Evolutionary conservation across 2,329 filamentous ascomycete genomes (phyloP).

Genomic region (Coniochaeta sp.): DNA sequence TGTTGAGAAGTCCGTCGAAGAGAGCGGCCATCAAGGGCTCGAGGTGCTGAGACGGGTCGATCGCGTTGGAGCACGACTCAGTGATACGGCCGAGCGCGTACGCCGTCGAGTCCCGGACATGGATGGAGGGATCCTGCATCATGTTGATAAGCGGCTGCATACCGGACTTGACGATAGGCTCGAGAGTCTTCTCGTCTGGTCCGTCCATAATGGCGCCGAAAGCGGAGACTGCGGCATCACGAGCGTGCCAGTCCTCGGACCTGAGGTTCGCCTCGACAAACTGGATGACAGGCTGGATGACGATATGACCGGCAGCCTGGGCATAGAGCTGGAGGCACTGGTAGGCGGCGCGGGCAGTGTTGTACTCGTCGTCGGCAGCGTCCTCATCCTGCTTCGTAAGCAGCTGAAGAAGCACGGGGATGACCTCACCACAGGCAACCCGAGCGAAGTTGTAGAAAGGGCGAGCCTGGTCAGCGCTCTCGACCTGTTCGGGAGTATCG

Average conservation of each 20-base stretch:
- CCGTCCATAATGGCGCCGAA: conserved; percentile 99
- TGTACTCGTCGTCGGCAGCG: conserved; percentile 94
- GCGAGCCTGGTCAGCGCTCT: conserved; percentile 76
- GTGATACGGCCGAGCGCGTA: conserved; percentile 95
- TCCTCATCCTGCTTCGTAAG: conserved; percentile 98
- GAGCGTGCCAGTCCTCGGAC: conserved; percentile 86
- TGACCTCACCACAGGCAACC: conserved; percentile 87
- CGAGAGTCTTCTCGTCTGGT: conserved; percentile 84
- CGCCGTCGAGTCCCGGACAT: conserved; percentile 92
- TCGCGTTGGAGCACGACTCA: conserved; percentile 84
- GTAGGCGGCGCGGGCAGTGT: conserved; percentile 88
- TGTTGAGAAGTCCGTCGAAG: conserved; percentile 83
- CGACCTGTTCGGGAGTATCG: conserved; percentile 36
- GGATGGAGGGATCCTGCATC: conserved; percentile 86
- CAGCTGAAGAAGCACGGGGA: conserved; percentile 81
- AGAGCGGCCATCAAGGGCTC: conserved; percentile 80
- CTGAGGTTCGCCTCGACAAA: conserved; percentile 92
- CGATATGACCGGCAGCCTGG: conserved; percentile 77
- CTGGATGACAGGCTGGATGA: conserved; percentile 77
- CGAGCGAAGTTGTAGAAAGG: conserved; percentile 95
- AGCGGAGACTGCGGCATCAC: conserved; percentile 92
- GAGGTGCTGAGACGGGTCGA: conserved; percentile 78
- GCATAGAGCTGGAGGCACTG: conserved; percentile 94
- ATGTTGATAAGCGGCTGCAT: conserved; percentile 81
- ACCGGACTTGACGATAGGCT: conserved; percentile 93